These are phyloP conservation scores for Daedaleopsis nitida DNA, from an alignment of 768 basidiomycete genomes.

Conservation along the genomic window DNA sequence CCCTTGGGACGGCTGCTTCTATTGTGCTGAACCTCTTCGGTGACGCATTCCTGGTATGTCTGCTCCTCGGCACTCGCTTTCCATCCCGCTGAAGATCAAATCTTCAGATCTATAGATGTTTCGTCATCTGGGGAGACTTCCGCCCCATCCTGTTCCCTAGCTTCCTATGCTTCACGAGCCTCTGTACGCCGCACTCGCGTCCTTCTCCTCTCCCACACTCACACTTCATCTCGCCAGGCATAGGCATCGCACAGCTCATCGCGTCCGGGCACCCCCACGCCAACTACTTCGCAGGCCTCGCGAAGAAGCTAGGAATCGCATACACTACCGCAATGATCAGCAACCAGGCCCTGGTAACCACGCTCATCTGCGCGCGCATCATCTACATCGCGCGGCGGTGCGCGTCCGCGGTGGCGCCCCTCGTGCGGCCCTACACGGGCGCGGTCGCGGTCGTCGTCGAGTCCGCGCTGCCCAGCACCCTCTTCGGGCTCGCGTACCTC, in stretches of 20 bases:
- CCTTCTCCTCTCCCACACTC: not conserved
- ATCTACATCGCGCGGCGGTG: conserved; percentile 17
- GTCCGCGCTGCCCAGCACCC: conserved; percentile 18
- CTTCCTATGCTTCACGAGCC: conserved; percentile 4
- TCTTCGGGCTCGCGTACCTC: conserved; percentile 21
- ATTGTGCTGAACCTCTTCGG: conserved; percentile 37
- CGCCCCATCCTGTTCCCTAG: conserved; percentile 7
- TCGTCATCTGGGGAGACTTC: conserved; percentile 3
- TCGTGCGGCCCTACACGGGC: conserved; percentile 5
- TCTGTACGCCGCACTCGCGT: conserved; percentile 1
- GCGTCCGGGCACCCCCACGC: not conserved
- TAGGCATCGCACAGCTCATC: conserved; percentile 1
- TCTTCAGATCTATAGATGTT: conserved; percentile 10
- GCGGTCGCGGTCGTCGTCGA: conserved; percentile 14
- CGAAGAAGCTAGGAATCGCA: not conserved
- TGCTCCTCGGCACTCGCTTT: too few species aligned
- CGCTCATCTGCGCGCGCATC: conserved; percentile 21
- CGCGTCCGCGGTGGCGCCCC: not conserved
- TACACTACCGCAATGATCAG: conserved; percentile 1
- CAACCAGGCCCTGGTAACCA: conserved; percentile 2
- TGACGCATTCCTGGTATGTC: conserved; percentile 40
- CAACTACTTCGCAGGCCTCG: conserved; percentile 5
- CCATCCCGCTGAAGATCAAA: not conserved
- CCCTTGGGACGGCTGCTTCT: conserved; percentile 27
- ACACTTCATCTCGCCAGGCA: not conserved